These are phyloP conservation scores for Massarina eburnea DNA, from an alignment of 2,329 filamentous ascomycete genomes.

Conservation along the genomic window DNA sequence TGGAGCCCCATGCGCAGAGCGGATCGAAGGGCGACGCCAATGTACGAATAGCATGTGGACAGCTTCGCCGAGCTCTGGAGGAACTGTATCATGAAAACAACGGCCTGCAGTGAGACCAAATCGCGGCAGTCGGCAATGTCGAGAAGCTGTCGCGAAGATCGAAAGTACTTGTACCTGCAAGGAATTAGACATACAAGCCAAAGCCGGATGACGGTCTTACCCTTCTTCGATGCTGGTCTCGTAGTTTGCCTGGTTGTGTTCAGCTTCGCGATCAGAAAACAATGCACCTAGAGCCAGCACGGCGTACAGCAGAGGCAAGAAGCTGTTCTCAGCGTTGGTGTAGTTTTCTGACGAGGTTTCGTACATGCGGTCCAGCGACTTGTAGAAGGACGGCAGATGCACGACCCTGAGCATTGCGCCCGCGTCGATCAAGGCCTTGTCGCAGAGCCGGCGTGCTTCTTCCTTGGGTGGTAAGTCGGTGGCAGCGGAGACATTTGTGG, in stretches of 20 bases:
- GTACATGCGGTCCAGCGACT: slow-evolving; percentile 76
- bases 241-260: slow-evolving; percentile 45
- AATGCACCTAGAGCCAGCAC: slow-evolving; percentile 52
- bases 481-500: slow-evolving; percentile 42
- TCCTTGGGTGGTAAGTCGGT: slow-evolving; percentile 67
- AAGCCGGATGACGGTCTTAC: slow-evolving; percentile 17
- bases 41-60: slow-evolving; percentile 56
- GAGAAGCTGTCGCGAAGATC: slow-evolving; percentile 50
- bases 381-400: slow-evolving; percentile 79
- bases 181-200: slow-evolving; percentile 13
- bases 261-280: slow-evolving; percentile 45
- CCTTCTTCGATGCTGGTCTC: slow-evolving; percentile 52
- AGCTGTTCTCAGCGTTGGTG: slow-evolving; percentile 49
- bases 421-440: slow-evolving; percentile 63
- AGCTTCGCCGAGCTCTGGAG: slow-evolving; percentile 55
- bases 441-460: slow-evolving; percentile 59
- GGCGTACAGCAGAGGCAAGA: slow-evolving; percentile 52
- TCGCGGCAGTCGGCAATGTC: slow-evolving; percentile 58
- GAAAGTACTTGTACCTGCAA: slow-evolving; percentile 52
- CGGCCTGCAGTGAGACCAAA: slow-evolving; percentile 52
- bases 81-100: slow-evolving; percentile 57
- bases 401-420: slow-evolving; percentile 70
- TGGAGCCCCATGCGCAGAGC: slow-evolving; percentile 55
- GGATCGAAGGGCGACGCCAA: slow-evolving; percentile 54
- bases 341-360: slow-evolving; percentile 58